Conservation (phyloP, 2,329 filamentous ascomycete species). For the Alternaria novae-zelandiae region DNA sequence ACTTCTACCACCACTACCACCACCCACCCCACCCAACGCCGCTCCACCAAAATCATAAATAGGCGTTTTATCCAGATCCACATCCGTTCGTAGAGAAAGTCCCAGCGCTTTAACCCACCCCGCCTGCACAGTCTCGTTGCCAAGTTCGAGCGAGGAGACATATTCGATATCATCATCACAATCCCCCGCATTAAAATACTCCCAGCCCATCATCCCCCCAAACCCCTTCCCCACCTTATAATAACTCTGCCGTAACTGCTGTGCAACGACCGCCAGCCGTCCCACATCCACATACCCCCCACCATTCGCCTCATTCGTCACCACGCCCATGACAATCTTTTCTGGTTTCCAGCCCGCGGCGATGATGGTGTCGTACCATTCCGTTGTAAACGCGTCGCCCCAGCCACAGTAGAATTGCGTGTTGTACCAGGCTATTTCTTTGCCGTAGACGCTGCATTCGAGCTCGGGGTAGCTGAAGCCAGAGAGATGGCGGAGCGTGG, state of each 20-base stretch:
- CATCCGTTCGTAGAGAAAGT: conserved; percentile 41
- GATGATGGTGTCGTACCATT: conserved; percentile 61
- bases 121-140: conserved; percentile 36
- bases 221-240: conserved; percentile 59
- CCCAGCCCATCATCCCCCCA: conserved; percentile 93
- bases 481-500: conserved; percentile 66
- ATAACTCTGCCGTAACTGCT: conserved; percentile 64
- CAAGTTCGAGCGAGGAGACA: conserved; percentile 25
- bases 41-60: not conserved
- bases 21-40: not conserved
- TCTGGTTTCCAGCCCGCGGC: conserved; percentile 72
- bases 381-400: conserved; percentile 67
- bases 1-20: not conserved
- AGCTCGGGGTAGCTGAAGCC: conserved; percentile 82
- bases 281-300: conserved; percentile 65
- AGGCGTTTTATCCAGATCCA: conserved; percentile 5
- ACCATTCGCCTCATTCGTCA: conserved; percentile 80
- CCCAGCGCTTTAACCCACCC: conserved; percentile 76
- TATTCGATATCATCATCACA: conserved; percentile 38
- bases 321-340: conserved; percentile 78
- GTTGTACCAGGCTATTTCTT: conserved; percentile 82
- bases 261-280: conserved; percentile 63
- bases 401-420: conserved; percentile 93
- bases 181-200: conserved; percentile 79
- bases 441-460: conserved; percentile 56